Evolutionary conservation across 495 filamentous ascomycete genomes (phyloP).

Genomic region (Aspergillus panamensis): DNA sequence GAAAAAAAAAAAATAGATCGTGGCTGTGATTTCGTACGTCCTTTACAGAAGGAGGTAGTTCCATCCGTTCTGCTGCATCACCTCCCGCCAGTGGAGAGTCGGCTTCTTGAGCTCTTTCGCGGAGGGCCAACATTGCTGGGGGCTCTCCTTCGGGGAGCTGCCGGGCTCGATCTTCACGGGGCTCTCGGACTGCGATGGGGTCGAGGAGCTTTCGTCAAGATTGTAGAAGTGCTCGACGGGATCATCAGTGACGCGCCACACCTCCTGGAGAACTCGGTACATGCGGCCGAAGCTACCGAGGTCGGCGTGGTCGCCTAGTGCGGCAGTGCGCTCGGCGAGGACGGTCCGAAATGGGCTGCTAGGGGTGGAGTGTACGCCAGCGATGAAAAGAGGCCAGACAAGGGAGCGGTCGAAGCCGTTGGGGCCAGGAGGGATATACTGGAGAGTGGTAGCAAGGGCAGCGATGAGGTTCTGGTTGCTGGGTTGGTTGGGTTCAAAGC

Average conservation of each 20-base stretch:
- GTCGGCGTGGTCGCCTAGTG: slow-evolving; percentile 69
- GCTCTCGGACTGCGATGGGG: slow-evolving; percentile 9
- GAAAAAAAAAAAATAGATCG: not conserved
- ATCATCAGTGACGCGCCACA: slow-evolving; percentile 74
- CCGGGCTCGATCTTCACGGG: slow-evolving; percentile 24
- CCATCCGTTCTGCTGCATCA: slow-evolving; percentile 90
- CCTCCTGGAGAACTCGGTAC: slow-evolving; percentile 70
- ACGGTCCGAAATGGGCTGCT: slow-evolving; percentile 69
- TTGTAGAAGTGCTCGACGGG: slow-evolving; percentile 19
- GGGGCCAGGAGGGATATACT: slow-evolving; percentile 75
- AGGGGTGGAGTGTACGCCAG: slow-evolving; percentile 68
- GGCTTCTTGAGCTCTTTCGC: slow-evolving; percentile 14
- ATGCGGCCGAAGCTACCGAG: slow-evolving; percentile 87
- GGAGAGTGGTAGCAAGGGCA: slow-evolving; percentile 65
- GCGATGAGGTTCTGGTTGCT: slow-evolving; percentile 71
- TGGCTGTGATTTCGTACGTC: not conserved
- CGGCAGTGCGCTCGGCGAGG: slow-evolving; percentile 65
- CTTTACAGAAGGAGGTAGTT: slow-evolving; percentile 83
- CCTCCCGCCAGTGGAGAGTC: slow-evolving; percentile 86
- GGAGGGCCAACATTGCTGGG: slow-evolving; percentile 7
- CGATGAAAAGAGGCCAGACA: slow-evolving; percentile 87
- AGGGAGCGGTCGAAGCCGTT: slow-evolving; percentile 86
- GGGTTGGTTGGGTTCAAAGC: slow-evolving; percentile 66
- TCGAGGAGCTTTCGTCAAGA: slow-evolving; percentile 28
- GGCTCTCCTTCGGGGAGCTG: slow-evolving; percentile 19